Evolutionary conservation across 805 yeast genomes (phyloP), one percentile per base, ranked within the genome.

Genomic region (Cyberlindnera nakhonratchasimensis): DNA sequence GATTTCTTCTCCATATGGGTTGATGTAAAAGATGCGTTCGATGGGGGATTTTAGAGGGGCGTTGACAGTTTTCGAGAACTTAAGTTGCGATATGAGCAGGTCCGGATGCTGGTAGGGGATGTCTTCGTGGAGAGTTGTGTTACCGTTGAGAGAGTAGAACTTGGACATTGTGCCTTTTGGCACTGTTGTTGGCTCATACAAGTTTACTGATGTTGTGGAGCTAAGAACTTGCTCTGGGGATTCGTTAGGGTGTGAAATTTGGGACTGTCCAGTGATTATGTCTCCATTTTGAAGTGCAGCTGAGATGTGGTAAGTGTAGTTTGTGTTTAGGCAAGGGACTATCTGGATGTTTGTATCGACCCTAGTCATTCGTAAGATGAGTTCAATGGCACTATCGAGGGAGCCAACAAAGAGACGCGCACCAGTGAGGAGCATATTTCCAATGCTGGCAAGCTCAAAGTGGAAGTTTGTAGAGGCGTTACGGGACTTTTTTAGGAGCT

Each of bases 251-350:
- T 90, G 98, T 2, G 96, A 87, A 10, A 90, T 90, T 57, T 89
- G 96, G 3, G 91, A 82, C 61, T 90, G 98, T 11, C 98, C 98
- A 0, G 90, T 83, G 26, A 90, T 81, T 2, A 83, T 69, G 4
- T 74, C 68, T 3, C 95, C 96, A 61, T 86, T 76, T 25, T 67
- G 65, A 33, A 90, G 67, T 22, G 74, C 52, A 0, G 96, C 96
- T 37, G 91, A 80, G 21, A 90, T 88, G 55, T 89, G 95, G 51
- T 87, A 86, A 13, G 90, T 80, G 65, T 85, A 86, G 53, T 83
- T 86, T 8, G 96, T 85, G 55, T 85, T 87, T 29, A 89, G 67
- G 47, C 95, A 88, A 0, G 96, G 96, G 6, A 86, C 60, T 2
- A 89, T 87, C 31, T 75, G 70, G 3, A 73, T 65, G 6, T 62